phyloP scores from a whole-genome alignment of 257 asterid species.

The Orobanche coerulescens region DNA sequence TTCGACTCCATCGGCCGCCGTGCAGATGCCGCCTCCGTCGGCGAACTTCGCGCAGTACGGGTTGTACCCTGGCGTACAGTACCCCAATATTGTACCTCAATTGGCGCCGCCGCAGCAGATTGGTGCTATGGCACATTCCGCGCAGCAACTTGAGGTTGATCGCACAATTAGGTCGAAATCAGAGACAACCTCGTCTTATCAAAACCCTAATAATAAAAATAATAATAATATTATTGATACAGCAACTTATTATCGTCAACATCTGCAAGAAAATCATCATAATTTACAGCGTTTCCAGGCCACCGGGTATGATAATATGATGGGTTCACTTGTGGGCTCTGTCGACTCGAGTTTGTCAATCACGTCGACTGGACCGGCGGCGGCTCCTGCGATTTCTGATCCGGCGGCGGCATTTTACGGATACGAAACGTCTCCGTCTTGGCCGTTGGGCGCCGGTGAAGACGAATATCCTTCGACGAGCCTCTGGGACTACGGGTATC shows the following conservation, averaged over 20 bases:
- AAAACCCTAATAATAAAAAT: conserved; percentile 44
- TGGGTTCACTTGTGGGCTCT: conserved; percentile 33
- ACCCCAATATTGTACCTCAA: conserved; percentile 26
- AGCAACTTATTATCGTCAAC: too few species aligned
- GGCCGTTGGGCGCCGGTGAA: conserved; percentile 49
- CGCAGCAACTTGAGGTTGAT: conserved; percentile 10
- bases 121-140: conserved; percentile 25
- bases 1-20: conserved; percentile 23
- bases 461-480: conserved; percentile 39
- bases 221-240: too few species aligned
- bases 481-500: conserved; percentile 69
- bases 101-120: too few species aligned
- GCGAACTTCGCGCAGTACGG: conserved; percentile 54
- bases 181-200: conserved; percentile 22
- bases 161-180: conserved; percentile 23
- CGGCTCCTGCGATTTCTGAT: conserved; percentile 24
- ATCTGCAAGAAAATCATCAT: too few species aligned
- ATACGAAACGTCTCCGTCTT: conserved; percentile 32
- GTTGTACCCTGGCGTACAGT: conserved; percentile 42
- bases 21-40: too few species aligned
- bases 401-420: conserved; percentile 34
- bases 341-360: conserved; percentile 32
- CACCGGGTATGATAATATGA: conserved; percentile 35
- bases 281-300: conserved; percentile 14
- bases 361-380: conserved; percentile 22